A percentile compares a stretch with the other conserved stretches of the same genome.
Evolutionary conservation across 768 basidiomycete genomes (phyloP).

Genomic region (Tylopilus felleus): DNA sequence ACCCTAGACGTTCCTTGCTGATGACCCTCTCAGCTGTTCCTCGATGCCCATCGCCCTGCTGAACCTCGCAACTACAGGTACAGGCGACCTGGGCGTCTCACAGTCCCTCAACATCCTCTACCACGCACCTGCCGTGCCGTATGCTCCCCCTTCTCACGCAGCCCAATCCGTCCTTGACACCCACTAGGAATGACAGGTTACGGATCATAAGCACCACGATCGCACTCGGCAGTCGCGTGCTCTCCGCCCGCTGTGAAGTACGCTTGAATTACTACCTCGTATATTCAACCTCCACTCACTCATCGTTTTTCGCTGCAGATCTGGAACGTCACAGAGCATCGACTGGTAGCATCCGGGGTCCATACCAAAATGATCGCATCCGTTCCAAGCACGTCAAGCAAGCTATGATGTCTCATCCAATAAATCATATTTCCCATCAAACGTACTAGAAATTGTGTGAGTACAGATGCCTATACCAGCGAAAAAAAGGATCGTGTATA

Average conservation of each 20-base stretch:
- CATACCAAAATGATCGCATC: slow-evolving; percentile 57
- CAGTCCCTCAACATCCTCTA: slow-evolving; percentile 52
- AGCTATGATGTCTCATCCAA: slow-evolving; percentile 13
- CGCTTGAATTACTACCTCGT: neutral
- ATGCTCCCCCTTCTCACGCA: neutral
- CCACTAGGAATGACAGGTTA: slow-evolving; percentile 46
- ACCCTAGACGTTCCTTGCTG: neutral
- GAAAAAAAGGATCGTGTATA: slow-evolving; percentile 10
- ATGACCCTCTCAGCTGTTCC: slow-evolving; percentile 41
- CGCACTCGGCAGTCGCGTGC: slow-evolving; percentile 43
- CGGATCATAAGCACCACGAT: slow-evolving; percentile 53
- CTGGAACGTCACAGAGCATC: slow-evolving; percentile 51
- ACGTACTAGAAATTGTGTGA: too few relatives aligned
- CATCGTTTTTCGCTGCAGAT: slow-evolving; percentile 35
- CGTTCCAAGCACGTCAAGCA: slow-evolving; percentile 15
- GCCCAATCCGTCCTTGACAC: neutral
- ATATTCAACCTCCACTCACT: neutral
- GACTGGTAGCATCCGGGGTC: slow-evolving; percentile 51
- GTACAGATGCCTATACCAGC: slow-evolving; percentile 6
- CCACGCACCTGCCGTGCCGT: slow-evolving; percentile 55
- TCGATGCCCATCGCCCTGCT: slow-evolving; percentile 42
- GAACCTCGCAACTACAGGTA: slow-evolving; percentile 25
- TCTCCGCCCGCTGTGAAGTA: slow-evolving; percentile 52
- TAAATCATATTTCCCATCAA: slow-evolving; percentile 15
- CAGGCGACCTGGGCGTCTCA: slow-evolving; percentile 39